phyloP scores from a whole-genome alignment of 495 filamentous ascomycete species.

The Penicillium atrosanguineum region DNA sequence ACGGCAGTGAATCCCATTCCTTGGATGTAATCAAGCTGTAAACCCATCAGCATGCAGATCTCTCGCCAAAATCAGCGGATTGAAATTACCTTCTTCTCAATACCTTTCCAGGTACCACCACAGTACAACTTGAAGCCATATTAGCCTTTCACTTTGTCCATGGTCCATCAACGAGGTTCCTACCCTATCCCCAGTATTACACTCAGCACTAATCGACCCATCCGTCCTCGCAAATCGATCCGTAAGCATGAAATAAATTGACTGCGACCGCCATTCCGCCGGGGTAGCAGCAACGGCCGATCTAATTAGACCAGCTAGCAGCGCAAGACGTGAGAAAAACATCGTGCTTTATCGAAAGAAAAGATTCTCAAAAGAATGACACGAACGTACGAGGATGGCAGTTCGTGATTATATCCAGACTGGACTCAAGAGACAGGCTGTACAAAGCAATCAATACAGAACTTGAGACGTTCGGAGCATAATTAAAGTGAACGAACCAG shows the following conservation, averaged over 20 bases:
- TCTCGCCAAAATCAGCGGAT: neutral
- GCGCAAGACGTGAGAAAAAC: slow-evolving; percentile 9
- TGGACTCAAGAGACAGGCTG: neutral
- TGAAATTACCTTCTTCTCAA: slow-evolving; percentile 58
- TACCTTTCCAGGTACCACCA: slow-evolving; percentile 71
- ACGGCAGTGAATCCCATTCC: slow-evolving; percentile 79
- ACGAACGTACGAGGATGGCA: neutral
- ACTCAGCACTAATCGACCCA: slow-evolving; percentile 56
- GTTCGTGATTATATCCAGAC: neutral
- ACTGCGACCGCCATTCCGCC: slow-evolving; percentile 59
- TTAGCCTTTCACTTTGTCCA: neutral
- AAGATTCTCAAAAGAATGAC: too few species aligned
- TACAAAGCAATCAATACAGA: neutral
- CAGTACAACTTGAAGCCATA: slow-evolving; percentile 53
- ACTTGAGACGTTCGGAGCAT: neutral
- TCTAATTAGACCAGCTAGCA: slow-evolving; percentile 20
- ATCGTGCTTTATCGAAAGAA: neutral
- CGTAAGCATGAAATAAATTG: slow-evolving; percentile 73
- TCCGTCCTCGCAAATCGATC: slow-evolving; percentile 72
- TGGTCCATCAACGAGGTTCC: neutral
- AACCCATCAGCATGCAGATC: neutral
- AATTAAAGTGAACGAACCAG: too few species aligned
- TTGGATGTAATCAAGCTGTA: slow-evolving; percentile 56
- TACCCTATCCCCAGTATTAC: slow-evolving; percentile 44
- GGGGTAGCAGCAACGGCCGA: slow-evolving; percentile 39